Evolutionary conservation across 768 basidiomycete genomes (phyloP), one percentile per base, ranked within the genome.

Genomic region (Lactarius indigo): DNA sequence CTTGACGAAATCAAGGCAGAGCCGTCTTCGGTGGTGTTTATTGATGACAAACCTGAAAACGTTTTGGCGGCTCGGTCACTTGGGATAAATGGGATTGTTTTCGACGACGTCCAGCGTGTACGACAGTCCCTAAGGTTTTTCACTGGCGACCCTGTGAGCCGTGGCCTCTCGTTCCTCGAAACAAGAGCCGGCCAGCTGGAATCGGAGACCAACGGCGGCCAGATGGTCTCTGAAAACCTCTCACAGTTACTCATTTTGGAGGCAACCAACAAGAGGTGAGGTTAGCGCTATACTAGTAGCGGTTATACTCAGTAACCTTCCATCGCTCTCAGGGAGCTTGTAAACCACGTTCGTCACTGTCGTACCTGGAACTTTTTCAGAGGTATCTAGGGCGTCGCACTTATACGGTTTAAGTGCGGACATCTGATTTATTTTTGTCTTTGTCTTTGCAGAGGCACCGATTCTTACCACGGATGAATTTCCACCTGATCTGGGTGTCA

Each of bases 11-110:
- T 80, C 10, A 78, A 78, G 20, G 71, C 79, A 6, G 82, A 86
- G 57, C 84, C 85, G 2, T 70, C 69, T 1, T 76, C 73, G 1
- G 80, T 81, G 1, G 82, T 86, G 35, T 87, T 87, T 69, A 80
- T 88, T 9, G 86, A 88, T 59, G 85, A 87, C 75, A 84, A 85
- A 64, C 75, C 78, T 12, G 86, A 86, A 69, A 87, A 87, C 65
- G 82, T 88, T 5, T 70, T 85, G 12, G 79, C 84, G 2, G 85
- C 86, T 10, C 81, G 83, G 4, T 86, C 84, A 0, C 75, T 87
- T 10, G 86, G 86, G 7, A 75, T 87, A 56, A 77, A 80, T 56
- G 85, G 85, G 4, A 80, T 87, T 67, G 76, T 85, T 31, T 85
- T 84, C 52, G 81, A 84, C 59, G 72, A 78, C 35, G 71, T 74